Evolutionary conservation across 495 filamentous ascomycete genomes (phyloP).

Genomic region (Lepidopterella palustris): DNA sequence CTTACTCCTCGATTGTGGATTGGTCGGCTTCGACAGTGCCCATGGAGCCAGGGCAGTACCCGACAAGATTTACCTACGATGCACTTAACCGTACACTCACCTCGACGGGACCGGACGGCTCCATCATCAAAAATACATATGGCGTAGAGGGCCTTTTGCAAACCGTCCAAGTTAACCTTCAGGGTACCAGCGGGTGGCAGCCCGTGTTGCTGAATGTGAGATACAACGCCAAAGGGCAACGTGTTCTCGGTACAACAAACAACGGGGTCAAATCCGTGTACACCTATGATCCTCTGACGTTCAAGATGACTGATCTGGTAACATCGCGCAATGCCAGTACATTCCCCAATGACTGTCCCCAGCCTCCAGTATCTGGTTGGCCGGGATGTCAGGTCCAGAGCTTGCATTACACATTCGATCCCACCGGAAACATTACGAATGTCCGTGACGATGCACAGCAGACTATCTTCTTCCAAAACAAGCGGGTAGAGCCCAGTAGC

Average conservation of each 20-base stretch:
- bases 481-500: slow-evolving; percentile 16
- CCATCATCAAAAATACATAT: neutral
- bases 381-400: slow-evolving; percentile 22
- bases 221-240: too few relatives aligned
- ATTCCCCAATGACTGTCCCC: neutral
- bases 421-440: slow-evolving; percentile 20
- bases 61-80: slow-evolving; percentile 7
- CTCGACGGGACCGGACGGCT: neutral
- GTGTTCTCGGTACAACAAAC: neutral
- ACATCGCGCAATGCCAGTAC: neutral
- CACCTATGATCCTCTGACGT: neutral
- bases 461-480: slow-evolving; percentile 29
- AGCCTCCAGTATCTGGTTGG: neutral
- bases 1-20: slow-evolving; percentile 28
- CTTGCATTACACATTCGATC: slow-evolving; percentile 33
- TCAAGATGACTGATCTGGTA: neutral
- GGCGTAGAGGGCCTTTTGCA: neutral
- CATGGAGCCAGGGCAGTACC: slow-evolving; percentile 10
- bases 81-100: slow-evolving; percentile 21
- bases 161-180: neutral
- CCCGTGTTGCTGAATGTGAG: too few relatives aligned
- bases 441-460: slow-evolving; percentile 30
- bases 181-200: neutral
- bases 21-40: slow-evolving; percentile 15
- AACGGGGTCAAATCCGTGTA: neutral